Evolutionary conservation across 106 monocot genomes (phyloP).

Genomic region (Platanthera zijinensis): DNA sequence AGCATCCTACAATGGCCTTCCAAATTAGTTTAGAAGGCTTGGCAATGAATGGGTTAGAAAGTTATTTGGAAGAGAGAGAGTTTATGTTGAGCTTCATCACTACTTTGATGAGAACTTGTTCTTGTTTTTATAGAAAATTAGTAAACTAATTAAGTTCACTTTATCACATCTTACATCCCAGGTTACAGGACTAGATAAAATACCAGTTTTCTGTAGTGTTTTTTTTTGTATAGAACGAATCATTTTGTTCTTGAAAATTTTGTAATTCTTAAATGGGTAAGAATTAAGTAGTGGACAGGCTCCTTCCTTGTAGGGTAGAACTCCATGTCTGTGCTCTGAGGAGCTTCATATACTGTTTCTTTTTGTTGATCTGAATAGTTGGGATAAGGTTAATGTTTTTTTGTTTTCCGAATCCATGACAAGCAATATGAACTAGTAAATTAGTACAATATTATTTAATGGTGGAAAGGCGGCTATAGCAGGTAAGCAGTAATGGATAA

Average conservation of each 20-base stretch:
- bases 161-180: background rate
- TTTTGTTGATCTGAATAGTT: background rate
- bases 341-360: background rate
- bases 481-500: background rate
- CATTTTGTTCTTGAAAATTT: background rate
- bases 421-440: background rate
- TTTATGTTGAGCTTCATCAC: background rate
- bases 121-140: background rate
- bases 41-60: background rate
- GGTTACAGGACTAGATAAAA: background rate
- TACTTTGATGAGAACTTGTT: background rate
- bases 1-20: background rate
- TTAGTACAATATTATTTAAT: background rate
- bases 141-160: background rate
- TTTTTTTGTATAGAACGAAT: background rate
- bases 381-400: background rate
- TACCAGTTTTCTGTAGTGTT: background rate
- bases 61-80: background rate
- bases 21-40: background rate
- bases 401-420: background rate
- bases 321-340: background rate
- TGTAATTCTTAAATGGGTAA: background rate
- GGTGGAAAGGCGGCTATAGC: background rate
- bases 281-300: background rate
- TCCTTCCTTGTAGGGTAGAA: background rate